Percentiles rank a stretch among this genome's conserved stretches.
Evolutionary conservation across 192 early-diverging fungal species (phyloP).

Genomic region (Coemansia sp.): DNA sequence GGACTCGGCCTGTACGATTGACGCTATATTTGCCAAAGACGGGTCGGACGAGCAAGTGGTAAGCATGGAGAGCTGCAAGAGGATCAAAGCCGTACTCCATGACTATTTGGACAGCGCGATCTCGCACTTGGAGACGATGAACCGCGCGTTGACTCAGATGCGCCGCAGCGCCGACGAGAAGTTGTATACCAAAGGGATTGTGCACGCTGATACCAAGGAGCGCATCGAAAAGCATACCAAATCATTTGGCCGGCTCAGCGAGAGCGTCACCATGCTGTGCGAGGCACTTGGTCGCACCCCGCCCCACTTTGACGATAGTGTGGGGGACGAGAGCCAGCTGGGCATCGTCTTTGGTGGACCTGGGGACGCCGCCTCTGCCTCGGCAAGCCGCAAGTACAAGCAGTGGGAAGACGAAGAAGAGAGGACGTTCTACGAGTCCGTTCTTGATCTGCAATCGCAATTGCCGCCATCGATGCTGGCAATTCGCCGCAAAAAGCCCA

Average conservation of each 20-base stretch:
- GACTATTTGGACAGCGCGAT: slow-evolving; percentile 45
- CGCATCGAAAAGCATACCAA: slow-evolving; percentile 27
- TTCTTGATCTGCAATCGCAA: slow-evolving; percentile 74
- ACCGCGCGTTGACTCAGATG: slow-evolving; percentile 66
- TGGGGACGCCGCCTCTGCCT: slow-evolving; percentile 2
- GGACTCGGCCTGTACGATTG: slow-evolving; percentile 6
- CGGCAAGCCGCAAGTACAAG: slow-evolving; percentile 7
- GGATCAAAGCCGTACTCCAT: slow-evolving; percentile 24
- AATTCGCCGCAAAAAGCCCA: slow-evolving; percentile 15
- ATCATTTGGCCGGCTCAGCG: slow-evolving; percentile 30
- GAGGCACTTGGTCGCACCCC: slow-evolving; percentile 72
- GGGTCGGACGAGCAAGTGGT: slow-evolving; percentile 12
- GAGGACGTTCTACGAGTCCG: slow-evolving; percentile 83
- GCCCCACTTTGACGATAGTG: slow-evolving; percentile 77
- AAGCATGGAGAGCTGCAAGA: slow-evolving; percentile 17
- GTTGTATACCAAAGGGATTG: slow-evolving; percentile 72
- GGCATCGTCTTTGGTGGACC: slow-evolving; percentile 47
- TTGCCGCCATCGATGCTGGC: slow-evolving; percentile 87
- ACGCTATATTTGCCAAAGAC: neutral
- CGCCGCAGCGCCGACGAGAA: slow-evolving; percentile 78
- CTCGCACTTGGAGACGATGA: slow-evolving; percentile 32
- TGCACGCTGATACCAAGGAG: slow-evolving; percentile 38
- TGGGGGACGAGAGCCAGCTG: slow-evolving; percentile 45
- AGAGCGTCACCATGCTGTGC: slow-evolving; percentile 58
- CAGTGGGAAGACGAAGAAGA: slow-evolving; percentile 96